phyloP scores from a whole-genome alignment of 345 rosid genomes.

The Pistacia integerrima region DNA sequence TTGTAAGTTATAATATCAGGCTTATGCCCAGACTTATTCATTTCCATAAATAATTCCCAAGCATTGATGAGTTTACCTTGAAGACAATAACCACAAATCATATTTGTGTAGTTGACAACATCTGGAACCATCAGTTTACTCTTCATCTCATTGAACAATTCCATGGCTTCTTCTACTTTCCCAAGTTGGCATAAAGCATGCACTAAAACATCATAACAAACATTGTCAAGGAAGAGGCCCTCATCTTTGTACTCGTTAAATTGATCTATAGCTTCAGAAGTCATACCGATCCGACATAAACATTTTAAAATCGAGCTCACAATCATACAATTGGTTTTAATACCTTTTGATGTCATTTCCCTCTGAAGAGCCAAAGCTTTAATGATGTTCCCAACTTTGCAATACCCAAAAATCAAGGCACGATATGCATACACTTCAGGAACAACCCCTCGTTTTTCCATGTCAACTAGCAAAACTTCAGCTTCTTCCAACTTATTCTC shows the following conservation, averaged over 20 bases:
- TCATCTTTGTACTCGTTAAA: slow-evolving; percentile 41
- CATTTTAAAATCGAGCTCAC: slow-evolving; percentile 60
- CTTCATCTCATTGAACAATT: slow-evolving; percentile 62
- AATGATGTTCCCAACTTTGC: slow-evolving; percentile 42
- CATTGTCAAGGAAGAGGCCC: slow-evolving; percentile 56
- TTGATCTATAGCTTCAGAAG: slow-evolving; percentile 32
- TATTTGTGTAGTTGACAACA: slow-evolving; percentile 66
- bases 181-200: slow-evolving; percentile 66
- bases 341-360: slow-evolving; percentile 51
- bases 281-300: slow-evolving; percentile 44
- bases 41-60: slow-evolving; percentile 48
- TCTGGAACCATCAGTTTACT: slow-evolving; percentile 48
- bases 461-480: slow-evolving; percentile 39
- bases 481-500: slow-evolving; percentile 67
- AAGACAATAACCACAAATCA: slow-evolving; percentile 63
- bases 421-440: slow-evolving; percentile 47
- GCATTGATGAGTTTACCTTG: slow-evolving; percentile 49
- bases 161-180: slow-evolving; percentile 54
- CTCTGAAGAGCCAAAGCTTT: slow-evolving; percentile 49
- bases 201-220: slow-evolving; percentile 53
- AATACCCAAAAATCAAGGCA: slow-evolving; percentile 47
- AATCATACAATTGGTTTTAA: slow-evolving; percentile 58
- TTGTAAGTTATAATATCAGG: slow-evolving; percentile 60
- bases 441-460: slow-evolving; percentile 49
- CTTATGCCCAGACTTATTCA: slow-evolving; percentile 45